Evolutionary conservation across 805 yeast genomes (phyloP).

Genomic region (Candida fluviatilis): DNA sequence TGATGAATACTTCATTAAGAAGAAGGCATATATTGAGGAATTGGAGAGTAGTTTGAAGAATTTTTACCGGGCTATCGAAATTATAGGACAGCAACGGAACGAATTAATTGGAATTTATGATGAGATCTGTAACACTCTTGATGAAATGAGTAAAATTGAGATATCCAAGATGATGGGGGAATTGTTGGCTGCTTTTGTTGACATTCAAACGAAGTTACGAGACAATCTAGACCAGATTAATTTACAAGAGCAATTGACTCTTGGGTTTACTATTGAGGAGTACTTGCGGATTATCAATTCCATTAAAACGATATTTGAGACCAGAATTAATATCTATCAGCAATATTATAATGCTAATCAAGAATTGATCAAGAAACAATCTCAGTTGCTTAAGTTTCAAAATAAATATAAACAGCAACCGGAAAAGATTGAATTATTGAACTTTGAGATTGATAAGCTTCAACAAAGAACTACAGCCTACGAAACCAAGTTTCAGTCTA

Average conservation of each 20-base stretch:
- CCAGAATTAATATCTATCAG: slow-evolving; percentile 56
- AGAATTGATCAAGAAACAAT: slow-evolving; percentile 43
- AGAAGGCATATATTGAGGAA: slow-evolving; percentile 63
- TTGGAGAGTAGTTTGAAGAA: slow-evolving; percentile 70
- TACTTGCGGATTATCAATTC: slow-evolving; percentile 76
- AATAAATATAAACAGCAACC: slow-evolving; percentile 46
- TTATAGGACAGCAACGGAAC: slow-evolving; percentile 68
- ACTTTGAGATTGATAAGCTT: slow-evolving; percentile 54
- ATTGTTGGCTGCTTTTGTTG: slow-evolving; percentile 67
- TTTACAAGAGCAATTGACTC: slow-evolving; percentile 78
- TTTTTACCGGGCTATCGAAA: slow-evolving; percentile 66
- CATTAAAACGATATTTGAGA: slow-evolving; percentile 66
- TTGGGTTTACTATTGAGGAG: slow-evolving; percentile 86
- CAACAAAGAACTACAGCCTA: slow-evolving; percentile 51
- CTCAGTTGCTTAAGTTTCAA: slow-evolving; percentile 40
- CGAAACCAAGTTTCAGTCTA: slow-evolving; percentile 56
- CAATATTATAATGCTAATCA: slow-evolving; percentile 41
- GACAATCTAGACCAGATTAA: slow-evolving; percentile 75
- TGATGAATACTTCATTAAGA: slow-evolving; percentile 72
- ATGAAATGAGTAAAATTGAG: slow-evolving; percentile 68
- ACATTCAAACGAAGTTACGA: slow-evolving; percentile 64
- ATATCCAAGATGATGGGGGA: slow-evolving; percentile 61
- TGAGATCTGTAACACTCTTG: slow-evolving; percentile 55
- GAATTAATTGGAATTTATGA: slow-evolving; percentile 67
- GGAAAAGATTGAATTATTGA: slow-evolving; percentile 57